phyloP scores from a whole-genome alignment of 1,284 basidiomycete genomes.

The Tetrapyrgos nigripes region DNA sequence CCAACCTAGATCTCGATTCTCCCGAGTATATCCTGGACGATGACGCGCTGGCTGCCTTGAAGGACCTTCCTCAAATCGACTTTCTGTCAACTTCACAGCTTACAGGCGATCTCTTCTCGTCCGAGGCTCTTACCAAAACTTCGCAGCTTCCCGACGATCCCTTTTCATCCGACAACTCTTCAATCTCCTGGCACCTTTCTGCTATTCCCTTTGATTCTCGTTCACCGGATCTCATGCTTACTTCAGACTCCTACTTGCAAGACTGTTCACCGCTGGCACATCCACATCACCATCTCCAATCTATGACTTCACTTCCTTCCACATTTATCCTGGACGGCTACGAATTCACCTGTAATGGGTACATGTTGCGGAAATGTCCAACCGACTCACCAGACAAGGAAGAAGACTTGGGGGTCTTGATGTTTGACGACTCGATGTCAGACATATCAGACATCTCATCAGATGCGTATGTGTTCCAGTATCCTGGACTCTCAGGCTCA shows the following conservation, averaged over 20 bases:
- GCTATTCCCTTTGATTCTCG: slow-evolving; percentile 6
- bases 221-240: not conserved
- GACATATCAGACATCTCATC: too few species aligned
- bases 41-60: too few species aligned
- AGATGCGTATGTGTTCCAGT: too few species aligned
- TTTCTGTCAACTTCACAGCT: not conserved
- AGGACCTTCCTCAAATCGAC: not conserved
- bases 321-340: not conserved
- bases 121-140: not conserved
- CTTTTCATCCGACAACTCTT: not conserved
- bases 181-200: not conserved
- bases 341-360: not conserved
- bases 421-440: not conserved
- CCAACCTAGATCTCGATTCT: not conserved
- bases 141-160: not conserved
- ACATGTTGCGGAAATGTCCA: not conserved
- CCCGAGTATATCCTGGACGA: not conserved
- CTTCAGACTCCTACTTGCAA: not conserved
- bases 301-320: not conserved
- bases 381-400: not conserved
- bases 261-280: not conserved
- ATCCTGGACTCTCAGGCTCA: too few species aligned
- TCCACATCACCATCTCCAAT: not conserved
- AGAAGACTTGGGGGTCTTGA: not conserved
- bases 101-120: not conserved